Percentiles rank a stretch among this genome's conserved stretches.
These are phyloP conservation scores for Phragmites australis DNA, from an alignment of 176 grass and related monocot species.

Conservation along the genomic window DNA sequence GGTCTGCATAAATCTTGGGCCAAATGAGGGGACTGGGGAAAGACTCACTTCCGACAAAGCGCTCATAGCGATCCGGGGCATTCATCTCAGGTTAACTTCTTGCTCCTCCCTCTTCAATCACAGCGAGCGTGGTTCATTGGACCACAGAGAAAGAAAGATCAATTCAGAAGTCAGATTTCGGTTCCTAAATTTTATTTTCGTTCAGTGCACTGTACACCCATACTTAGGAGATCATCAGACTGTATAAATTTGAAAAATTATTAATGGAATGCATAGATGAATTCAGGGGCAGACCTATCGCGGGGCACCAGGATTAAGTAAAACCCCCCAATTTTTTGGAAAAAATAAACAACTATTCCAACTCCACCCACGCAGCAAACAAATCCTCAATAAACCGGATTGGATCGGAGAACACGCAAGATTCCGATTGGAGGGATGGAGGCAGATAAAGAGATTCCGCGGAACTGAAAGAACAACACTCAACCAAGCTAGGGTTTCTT, in stretches of 20 bases:
- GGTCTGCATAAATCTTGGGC: not conserved
- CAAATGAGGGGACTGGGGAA: not conserved
- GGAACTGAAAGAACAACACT: no score
- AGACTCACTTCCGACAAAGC: constrained; percentile 49
- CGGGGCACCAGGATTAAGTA: no score
- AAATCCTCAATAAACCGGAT: no score
- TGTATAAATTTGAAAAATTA: not conserved
- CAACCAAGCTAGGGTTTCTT: no score
- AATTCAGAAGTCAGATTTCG: not conserved
- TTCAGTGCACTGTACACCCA: not conserved
- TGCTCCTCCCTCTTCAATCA: not conserved
- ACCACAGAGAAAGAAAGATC: not conserved
- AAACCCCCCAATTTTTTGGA: no score
- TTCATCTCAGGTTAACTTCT: constrained; percentile 38
- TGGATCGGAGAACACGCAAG: no score
- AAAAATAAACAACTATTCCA: no score
- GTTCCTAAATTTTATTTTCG: not conserved
- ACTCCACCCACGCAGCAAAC: no score
- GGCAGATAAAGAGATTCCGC: no score
- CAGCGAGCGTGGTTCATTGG: not conserved
- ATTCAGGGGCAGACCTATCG: no score
- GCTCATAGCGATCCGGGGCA: constrained; percentile 47
- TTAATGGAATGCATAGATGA: no score
- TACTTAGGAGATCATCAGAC: not conserved
- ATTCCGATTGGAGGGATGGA: no score